These are phyloP conservation scores for Coemansia sp. DNA, from an alignment of 192 early-diverging fungal species.

Conservation along the genomic window DNA sequence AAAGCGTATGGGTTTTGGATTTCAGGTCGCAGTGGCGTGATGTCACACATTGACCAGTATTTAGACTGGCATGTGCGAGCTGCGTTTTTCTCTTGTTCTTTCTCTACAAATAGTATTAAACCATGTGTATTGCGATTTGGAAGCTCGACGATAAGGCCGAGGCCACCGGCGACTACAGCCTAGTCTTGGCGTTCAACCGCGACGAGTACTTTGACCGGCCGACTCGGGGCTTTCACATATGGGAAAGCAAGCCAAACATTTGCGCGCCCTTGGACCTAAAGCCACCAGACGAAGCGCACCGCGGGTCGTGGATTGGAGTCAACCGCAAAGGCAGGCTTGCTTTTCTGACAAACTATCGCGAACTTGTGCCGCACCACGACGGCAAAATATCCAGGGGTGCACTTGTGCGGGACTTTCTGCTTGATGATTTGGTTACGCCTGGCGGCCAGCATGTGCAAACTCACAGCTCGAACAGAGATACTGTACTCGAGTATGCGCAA, in stretches of 20 bases:
- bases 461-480: not conserved
- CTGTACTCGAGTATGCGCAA: slow-evolving; percentile 25
- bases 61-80: not conserved
- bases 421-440: slow-evolving; percentile 5
- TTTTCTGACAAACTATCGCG: slow-evolving; percentile 42
- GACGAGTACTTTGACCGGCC: slow-evolving; percentile 44
- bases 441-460: slow-evolving; percentile 1
- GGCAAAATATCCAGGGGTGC: slow-evolving; percentile 40
- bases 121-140: slow-evolving; percentile 47
- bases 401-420: slow-evolving; percentile 40
- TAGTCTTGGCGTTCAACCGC: slow-evolving; percentile 42
- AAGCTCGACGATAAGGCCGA: not conserved
- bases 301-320: slow-evolving; percentile 40
- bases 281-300: slow-evolving; percentile 18
- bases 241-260: slow-evolving; percentile 15
- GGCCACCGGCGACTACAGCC: not conserved
- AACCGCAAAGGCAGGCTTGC: slow-evolving; percentile 25
- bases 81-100: not conserved
- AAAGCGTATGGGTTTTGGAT: not conserved
- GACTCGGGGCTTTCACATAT: slow-evolving; percentile 32
- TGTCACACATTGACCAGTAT: not conserved
- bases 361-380: slow-evolving; percentile 8
- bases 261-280: slow-evolving; percentile 41
- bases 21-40: not conserved
- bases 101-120: not conserved